Percentiles rank a stretch among this genome's conserved stretches.
Conservation (phyloP, 805 yeast genomes). For the Wickerhamiella parazyma region DNA sequence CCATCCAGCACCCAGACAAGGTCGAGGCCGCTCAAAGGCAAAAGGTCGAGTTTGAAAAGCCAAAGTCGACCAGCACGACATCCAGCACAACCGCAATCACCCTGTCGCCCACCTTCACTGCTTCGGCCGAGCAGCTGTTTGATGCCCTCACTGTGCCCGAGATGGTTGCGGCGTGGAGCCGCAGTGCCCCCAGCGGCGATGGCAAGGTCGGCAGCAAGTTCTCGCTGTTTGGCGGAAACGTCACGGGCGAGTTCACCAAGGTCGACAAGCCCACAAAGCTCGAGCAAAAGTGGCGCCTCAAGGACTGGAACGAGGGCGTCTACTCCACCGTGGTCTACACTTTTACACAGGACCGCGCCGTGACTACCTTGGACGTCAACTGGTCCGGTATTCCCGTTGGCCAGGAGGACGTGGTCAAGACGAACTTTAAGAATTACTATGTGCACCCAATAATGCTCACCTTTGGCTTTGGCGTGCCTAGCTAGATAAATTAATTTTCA, state of each 20-base stretch:
- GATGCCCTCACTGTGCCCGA: constrained; percentile 61
- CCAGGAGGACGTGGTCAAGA: constrained; percentile 75
- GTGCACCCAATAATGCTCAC: constrained; percentile 78
- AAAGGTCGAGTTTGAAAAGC: constrained; percentile 9
- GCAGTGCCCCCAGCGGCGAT: constrained; percentile 50
- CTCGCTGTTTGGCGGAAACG: constrained; percentile 75
- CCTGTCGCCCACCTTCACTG: constrained; percentile 67
- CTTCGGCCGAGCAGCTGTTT: constrained; percentile 77
- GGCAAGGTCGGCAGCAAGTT: constrained; percentile 49
- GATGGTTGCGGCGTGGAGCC: constrained; percentile 82
- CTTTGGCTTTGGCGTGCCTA: constrained; percentile 71
- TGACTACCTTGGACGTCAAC: constrained; percentile 63
- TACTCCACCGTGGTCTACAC: constrained; percentile 53
- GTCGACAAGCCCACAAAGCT: constrained; percentile 47
- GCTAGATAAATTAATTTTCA: not conserved
- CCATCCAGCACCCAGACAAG: constrained; percentile 61
- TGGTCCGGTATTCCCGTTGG: constrained; percentile 92
- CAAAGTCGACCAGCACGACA: constrained; percentile 27
- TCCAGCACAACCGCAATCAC: constrained; percentile 73
- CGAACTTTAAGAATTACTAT: constrained; percentile 80
- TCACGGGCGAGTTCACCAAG: constrained; percentile 53
- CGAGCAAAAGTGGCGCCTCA: constrained; percentile 72
- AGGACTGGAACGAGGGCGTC: constrained; percentile 79
- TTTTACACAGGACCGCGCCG: constrained; percentile 68
- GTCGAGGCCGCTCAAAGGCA: constrained; percentile 10